Percentiles rank a stretch among this genome's conserved stretches.
Evolutionary conservation across 495 filamentous ascomycete genomes (phyloP).

Genomic region (Podospora fimiseda): DNA sequence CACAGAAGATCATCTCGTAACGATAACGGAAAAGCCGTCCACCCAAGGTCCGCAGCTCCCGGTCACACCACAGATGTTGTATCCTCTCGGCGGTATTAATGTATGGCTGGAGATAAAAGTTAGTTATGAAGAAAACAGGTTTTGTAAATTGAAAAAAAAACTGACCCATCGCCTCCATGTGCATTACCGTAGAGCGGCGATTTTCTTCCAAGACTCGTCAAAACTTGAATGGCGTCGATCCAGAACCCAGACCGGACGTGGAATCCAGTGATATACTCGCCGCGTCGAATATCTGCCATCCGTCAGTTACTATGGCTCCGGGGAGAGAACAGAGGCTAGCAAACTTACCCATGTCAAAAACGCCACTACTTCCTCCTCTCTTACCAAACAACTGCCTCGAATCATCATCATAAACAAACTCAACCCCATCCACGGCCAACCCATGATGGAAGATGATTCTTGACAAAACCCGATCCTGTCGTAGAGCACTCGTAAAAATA

Average conservation of each 20-base stretch:
- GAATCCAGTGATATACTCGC: slow-evolving; percentile 85
- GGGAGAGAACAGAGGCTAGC: neutral
- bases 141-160: neutral
- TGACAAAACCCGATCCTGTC: slow-evolving; percentile 66
- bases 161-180: slow-evolving; percentile 73
- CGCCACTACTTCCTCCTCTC: slow-evolving; percentile 67
- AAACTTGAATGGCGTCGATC: slow-evolving; percentile 86
- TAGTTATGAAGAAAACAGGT: neutral
- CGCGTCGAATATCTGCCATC: slow-evolving; percentile 63
- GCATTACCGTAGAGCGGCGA: slow-evolving; percentile 82
- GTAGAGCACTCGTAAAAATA: slow-evolving; percentile 62
- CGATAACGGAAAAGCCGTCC: slow-evolving; percentile 83
- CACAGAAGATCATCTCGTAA: slow-evolving; percentile 56
- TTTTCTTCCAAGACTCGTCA: slow-evolving; percentile 80
- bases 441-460: slow-evolving; percentile 75
- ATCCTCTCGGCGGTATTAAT: slow-evolving; percentile 83
- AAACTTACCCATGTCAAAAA: slow-evolving; percentile 66
- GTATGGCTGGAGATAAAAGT: slow-evolving; percentile 56
- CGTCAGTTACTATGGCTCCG: neutral
- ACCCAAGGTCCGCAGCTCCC: slow-evolving; percentile 79
- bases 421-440: slow-evolving; percentile 72
- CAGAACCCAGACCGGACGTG: slow-evolving; percentile 72
- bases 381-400: slow-evolving; percentile 88
- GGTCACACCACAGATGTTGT: slow-evolving; percentile 78
- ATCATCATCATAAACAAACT: slow-evolving; percentile 88